Evolutionary conservation across 805 yeast genomes (phyloP), one percentile per base, ranked within the genome.

Genomic region (Ogataea saltuana): DNA sequence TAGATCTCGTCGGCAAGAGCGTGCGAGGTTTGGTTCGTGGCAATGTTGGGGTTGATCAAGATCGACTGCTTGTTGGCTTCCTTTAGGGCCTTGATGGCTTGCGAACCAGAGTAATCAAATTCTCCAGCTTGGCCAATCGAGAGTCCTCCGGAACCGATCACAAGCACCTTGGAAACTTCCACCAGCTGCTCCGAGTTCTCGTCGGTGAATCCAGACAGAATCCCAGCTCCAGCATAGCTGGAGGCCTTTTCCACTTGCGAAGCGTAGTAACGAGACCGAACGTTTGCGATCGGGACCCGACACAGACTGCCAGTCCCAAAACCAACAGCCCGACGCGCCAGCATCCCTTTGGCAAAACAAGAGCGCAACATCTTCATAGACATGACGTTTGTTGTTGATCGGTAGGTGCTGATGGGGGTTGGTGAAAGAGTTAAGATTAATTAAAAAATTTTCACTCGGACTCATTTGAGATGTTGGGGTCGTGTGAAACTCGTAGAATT

Each of bases 121-220:
- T 91, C 98, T 59, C 98, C 98, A 40, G 98, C 98, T 70, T 91
- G 98, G 48, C 98, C 98, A 64, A 91, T 91, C 41, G 96, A 86
- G 44, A 91, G 74, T 41, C 98, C 99, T 60, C 99, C 99, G 6
- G 98, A 91, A 9, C 99, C 99, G 61, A 91, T 86, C 41, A 91
- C 87, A 44, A 91, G 76, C 6, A 93, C 98, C 59, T 86, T 86
- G 50, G 81, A 71, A 22, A 88, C 96, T 49, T 88, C 95, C 32
- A 88, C 96, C 41, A 88, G 70, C 47, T 78, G 70, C 42, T 78
- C 80, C 33, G 80, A 78, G 51, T 81, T 72, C 49, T 81, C 83
- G 53, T 77, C 83, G 18, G 69, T 69, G 63, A 80, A 79, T 6
- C 74, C 69, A 30, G 76, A 71, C 45, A 83, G 65, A 42, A 82